phyloP scores from a whole-genome alignment of 495 filamentous ascomycete species.

The Lasiosphaeriaceae sp. region DNA sequence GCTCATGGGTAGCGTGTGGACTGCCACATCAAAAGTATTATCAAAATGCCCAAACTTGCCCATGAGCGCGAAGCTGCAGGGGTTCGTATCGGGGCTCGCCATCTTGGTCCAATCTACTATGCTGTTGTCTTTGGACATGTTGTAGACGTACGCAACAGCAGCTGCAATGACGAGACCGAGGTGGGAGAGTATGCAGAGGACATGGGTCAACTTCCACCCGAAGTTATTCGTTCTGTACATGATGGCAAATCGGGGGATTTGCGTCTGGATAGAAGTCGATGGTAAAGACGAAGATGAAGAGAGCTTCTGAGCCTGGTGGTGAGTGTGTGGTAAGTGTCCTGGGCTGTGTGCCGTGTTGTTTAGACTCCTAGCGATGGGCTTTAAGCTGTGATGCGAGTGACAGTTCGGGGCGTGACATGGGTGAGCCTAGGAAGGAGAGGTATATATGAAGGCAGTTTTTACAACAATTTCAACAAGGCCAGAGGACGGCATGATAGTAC shows the following conservation, averaged over 20 bases:
- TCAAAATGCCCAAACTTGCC: background rate
- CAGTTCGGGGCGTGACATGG: background rate
- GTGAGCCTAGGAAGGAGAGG: background rate
- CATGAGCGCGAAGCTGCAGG: constrained; percentile 1
- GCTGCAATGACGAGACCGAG: constrained; percentile 20
- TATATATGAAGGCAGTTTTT: background rate
- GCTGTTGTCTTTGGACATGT: constrained; percentile 2
- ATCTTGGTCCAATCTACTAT: background rate
- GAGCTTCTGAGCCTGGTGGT: too few species aligned
- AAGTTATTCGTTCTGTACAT: constrained; percentile 30
- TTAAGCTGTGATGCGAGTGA: too few species aligned
- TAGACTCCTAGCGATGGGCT: too few species aligned
- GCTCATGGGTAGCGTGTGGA: constrained; percentile 14
- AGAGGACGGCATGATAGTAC: background rate
- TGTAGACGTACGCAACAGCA: constrained; percentile 19
- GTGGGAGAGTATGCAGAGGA: constrained; percentile 23
- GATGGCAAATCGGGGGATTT: background rate
- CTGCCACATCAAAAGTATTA: constrained; percentile 6
- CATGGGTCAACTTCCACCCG: constrained; percentile 26
- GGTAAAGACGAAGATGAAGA: background rate
- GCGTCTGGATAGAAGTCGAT: background rate
- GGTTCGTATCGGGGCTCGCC: background rate
- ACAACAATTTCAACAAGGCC: background rate
- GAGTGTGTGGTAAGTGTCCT: too few species aligned
- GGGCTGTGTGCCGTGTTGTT: too few species aligned